Base-by-base conservation (phyloP, 2,329 filamentous ascomycete species). In the Fusarium mexicanum region DNA sequence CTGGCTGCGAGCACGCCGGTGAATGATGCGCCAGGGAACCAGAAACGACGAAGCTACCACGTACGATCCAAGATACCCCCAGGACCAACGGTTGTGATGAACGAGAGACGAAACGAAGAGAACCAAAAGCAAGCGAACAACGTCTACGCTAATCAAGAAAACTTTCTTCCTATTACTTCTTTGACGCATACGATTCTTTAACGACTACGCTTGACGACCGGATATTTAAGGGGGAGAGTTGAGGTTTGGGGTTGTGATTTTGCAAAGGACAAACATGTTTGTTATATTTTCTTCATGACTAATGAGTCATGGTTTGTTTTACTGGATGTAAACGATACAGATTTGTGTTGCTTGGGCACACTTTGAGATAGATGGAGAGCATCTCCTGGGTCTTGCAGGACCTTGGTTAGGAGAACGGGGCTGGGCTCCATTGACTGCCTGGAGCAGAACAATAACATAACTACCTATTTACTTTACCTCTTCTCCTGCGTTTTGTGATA, bases 1-100 rank as follows among this genome's bases (percentile, higher is more conserved):
- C 80, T 92, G 90, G 90, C 81, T 91, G 60, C 85, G 87, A 72
- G 73, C 75, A 73, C 80, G 80, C 61, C 72, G 71, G 71, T 78
- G 68, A 71, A 64, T 18, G 31, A 38, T n/a, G n/a, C 41, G n/a
- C 14, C 43, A 64, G 47, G 51, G 50, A 58, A 40, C 66, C 38
- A 70, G 47, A 58, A 47, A 68, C 51, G 70, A 73, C 43, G 35
- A 66, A 61, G 47, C 63, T 48, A 47, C 61, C 50, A 59, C 64
- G 58, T 72, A 64, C 64, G 61, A 76, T 70, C 55, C 59, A 62
- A 55, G 69, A 67, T 69, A 72, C 68, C 57, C 51, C 54, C 48
- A 62, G 31, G 58, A 67, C 54, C 61, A 55, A 63, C 58, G 53
- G 57, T 67, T 54, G 71, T 58, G 61, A 67, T 61, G 57, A 74